Evolutionary conservation across 257 asterid genomes (phyloP).

Genomic region (Rubia yunnanensis): DNA sequence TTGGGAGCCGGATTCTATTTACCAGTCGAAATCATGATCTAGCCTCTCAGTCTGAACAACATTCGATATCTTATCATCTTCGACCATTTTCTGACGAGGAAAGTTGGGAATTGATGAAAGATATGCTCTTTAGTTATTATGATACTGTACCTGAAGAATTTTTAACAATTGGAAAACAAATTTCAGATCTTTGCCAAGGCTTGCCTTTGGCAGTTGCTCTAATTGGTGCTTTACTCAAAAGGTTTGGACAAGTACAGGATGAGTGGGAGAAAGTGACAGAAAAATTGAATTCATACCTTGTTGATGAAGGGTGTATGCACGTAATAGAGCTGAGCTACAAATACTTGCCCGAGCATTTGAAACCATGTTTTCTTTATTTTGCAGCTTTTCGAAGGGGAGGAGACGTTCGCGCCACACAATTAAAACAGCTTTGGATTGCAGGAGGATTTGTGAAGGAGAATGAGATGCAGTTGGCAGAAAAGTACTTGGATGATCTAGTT

Average conservation of each 20-base stretch:
- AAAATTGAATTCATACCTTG: not conserved
- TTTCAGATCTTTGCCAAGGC: not conserved
- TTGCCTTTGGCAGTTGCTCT: not conserved
- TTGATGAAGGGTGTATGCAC: not conserved
- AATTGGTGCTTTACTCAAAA: not conserved
- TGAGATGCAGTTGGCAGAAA: not conserved
- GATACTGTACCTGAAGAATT: not conserved
- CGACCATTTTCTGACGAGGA: not conserved
- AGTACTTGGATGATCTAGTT: not conserved
- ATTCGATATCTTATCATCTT: not conserved
- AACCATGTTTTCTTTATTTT: not conserved
- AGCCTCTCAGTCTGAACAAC: not conserved
- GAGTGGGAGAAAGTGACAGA: not conserved
- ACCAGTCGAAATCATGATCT: not conserved
- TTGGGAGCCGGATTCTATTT: not conserved
- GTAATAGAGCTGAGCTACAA: not conserved
- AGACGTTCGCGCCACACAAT: not conserved
- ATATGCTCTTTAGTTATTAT: no score
- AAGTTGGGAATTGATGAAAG: not conserved
- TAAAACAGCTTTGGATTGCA: not conserved
- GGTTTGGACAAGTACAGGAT: not conserved
- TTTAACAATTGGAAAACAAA: not conserved
- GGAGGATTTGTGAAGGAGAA: not conserved
- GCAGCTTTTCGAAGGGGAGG: not conserved
- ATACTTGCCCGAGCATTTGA: not conserved